A percentile compares a stretch with the other conserved stretches of the same genome.
phyloP scores from a whole-genome alignment of 2,329 filamentous ascomycete species.

The Fusarium albosuccineum region DNA sequence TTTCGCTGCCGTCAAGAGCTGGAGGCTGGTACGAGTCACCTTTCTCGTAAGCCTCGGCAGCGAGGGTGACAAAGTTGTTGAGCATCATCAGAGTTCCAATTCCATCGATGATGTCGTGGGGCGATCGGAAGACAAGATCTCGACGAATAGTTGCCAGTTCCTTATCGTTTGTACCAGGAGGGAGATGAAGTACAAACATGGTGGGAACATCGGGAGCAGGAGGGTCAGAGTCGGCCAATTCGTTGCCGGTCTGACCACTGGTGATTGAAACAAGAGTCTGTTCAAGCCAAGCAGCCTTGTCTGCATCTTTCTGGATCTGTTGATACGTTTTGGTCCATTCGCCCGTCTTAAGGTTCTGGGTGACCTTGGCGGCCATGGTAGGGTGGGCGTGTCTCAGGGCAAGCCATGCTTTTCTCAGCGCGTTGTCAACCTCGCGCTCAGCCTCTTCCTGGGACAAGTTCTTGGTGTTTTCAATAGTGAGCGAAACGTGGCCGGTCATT shows the following conservation, averaged over 20 bases:
- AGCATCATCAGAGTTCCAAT: slow-evolving; percentile 54
- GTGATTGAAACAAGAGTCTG: slow-evolving; percentile 48
- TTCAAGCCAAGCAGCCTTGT: slow-evolving; percentile 46
- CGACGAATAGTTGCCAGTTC: slow-evolving; percentile 4
- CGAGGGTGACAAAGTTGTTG: slow-evolving; percentile 47
- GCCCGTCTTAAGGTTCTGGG: slow-evolving; percentile 25
- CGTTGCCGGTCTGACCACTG: slow-evolving; percentile 41
- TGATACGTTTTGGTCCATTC: slow-evolving; percentile 48
- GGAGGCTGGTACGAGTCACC: slow-evolving; percentile 25
- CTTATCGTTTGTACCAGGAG: accelerated
- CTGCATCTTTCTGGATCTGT: not conserved
- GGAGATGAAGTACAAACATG: slow-evolving; percentile 49
- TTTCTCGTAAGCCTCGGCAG: slow-evolving; percentile 39
- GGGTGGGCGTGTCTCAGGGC: slow-evolving; percentile 51
- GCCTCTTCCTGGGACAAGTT: slow-evolving; percentile 1
- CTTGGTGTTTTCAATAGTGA: slow-evolving; percentile 28
- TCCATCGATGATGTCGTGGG: slow-evolving; percentile 57
- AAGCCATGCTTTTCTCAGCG: slow-evolving; percentile 52
- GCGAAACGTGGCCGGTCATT: slow-evolving; percentile 55
- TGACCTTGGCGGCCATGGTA: slow-evolving; percentile 49
- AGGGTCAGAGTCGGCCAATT: slow-evolving; percentile 54
- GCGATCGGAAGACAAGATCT: slow-evolving; percentile 53
- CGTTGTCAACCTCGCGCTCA: slow-evolving; percentile 43
- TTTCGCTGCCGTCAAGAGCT: slow-evolving; percentile 38
- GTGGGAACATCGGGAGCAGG: slow-evolving; percentile 50